phyloP scores from a whole-genome alignment of 805 yeast species.

The Nakazawaea ambrosiae region DNA sequence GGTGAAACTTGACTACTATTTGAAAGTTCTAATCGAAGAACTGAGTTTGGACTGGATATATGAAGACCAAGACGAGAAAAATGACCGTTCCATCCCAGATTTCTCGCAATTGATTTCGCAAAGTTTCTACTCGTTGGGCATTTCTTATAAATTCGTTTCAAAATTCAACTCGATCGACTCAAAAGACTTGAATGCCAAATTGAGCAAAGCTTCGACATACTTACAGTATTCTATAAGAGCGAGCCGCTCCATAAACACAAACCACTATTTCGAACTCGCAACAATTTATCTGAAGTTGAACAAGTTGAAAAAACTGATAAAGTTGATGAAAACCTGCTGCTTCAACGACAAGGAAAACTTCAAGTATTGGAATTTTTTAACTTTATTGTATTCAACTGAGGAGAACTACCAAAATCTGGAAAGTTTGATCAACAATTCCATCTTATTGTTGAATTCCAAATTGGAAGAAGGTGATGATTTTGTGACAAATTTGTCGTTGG shows the following conservation, averaged over 20 bases:
- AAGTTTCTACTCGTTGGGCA: slow-evolving; percentile 5
- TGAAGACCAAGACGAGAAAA: background rate
- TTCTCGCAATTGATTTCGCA: background rate
- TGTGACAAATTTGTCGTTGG: slow-evolving; percentile 10
- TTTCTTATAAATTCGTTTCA: slow-evolving; percentile 5
- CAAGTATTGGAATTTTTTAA: slow-evolving; percentile 12
- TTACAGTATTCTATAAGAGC: slow-evolving; percentile 1
- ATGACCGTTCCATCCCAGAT: background rate
- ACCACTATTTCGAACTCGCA: slow-evolving; percentile 4
- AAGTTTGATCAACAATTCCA: slow-evolving; percentile 9
- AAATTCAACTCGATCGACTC: background rate
- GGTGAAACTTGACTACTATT: background rate
- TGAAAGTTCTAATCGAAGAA: background rate
- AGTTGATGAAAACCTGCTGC: slow-evolving; percentile 9
- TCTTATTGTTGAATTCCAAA: slow-evolving; percentile 14
- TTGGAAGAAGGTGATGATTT: slow-evolving; percentile 12
- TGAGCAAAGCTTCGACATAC: background rate
- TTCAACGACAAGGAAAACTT: slow-evolving; percentile 8
- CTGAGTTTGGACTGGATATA: no score
- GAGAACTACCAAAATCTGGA: slow-evolving; percentile 9
- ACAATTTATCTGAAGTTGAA: slow-evolving; percentile 5
- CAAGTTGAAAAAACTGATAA: slow-evolving; percentile 5
- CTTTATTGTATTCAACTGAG: slow-evolving; percentile 9
- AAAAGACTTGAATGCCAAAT: background rate
- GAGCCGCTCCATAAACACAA: background rate